phyloP scores from a whole-genome alignment of 148 eudicot species.

The Rhododendron williamsianum region DNA sequence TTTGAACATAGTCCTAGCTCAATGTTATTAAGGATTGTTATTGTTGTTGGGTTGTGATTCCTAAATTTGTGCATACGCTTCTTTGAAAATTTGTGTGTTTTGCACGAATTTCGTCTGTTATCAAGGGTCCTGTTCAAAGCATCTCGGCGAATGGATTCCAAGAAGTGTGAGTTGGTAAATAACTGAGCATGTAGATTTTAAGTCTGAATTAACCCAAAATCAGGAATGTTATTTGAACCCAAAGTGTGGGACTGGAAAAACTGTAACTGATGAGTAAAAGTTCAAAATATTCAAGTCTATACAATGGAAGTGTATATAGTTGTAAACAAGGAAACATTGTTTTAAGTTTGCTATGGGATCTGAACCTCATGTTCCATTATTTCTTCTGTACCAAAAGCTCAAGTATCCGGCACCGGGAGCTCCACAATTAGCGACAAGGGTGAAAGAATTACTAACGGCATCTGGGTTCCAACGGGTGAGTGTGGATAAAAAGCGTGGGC shows the following conservation, averaged over 20 bases:
- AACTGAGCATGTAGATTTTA: no score
- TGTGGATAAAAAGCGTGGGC: slow-evolving; percentile 68
- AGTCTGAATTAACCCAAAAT: background rate
- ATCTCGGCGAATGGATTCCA: background rate
- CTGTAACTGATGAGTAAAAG: background rate
- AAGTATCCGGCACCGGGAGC: slow-evolving; percentile 91
- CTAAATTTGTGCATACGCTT: background rate
- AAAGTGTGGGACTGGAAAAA: background rate
- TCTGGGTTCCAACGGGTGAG: slow-evolving; percentile 46
- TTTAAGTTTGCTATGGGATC: background rate
- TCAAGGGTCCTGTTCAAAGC: background rate
- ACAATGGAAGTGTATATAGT: background rate
- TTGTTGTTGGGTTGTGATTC: background rate
- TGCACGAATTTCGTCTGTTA: background rate
- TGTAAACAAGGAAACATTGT: background rate
- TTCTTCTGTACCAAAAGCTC: slow-evolving; percentile 33
- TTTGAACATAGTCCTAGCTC: no score
- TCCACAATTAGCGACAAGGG: slow-evolving; percentile 63
- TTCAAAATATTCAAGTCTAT: background rate
- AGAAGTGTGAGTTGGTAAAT: background rate
- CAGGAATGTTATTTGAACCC: background rate
- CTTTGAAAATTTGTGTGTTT: background rate
- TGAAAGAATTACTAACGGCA: slow-evolving; percentile 46
- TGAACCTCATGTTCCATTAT: no score
- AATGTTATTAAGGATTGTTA: no score